Conservation (phyloP, 2,329 filamentous ascomycete genomes). For the Pseudogymnoascus sp. region DNA sequence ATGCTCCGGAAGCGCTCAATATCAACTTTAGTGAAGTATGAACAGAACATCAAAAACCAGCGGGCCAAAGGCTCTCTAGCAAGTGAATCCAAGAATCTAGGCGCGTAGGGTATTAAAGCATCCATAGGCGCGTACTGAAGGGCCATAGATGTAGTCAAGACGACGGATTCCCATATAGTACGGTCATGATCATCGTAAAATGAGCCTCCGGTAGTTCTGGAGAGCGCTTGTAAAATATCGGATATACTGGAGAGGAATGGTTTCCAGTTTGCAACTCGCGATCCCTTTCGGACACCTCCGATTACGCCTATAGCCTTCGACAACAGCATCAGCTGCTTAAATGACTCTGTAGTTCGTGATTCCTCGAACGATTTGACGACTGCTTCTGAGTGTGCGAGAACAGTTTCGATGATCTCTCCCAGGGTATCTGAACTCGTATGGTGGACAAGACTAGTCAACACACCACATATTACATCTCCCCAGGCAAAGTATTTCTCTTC, state of each 20-base stretch:
- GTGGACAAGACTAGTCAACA: conserved; percentile 75
- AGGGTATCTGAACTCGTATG: conserved; percentile 70
- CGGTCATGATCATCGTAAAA: conserved; percentile 28
- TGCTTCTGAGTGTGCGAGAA: conserved; percentile 42
- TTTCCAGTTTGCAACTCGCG: conserved; percentile 65
- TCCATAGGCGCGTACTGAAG: conserved; percentile 75
- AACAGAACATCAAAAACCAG: conserved; percentile 80
- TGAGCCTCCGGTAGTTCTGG: conserved; percentile 27
- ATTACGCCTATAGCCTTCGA: conserved; percentile 57
- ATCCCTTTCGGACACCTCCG: conserved; percentile 73
- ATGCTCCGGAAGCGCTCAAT: conserved; percentile 66
- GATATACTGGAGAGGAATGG: conserved; percentile 49
- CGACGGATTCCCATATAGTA: conserved; percentile 47
- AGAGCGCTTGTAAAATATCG: conserved; percentile 41
- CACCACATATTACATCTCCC: conserved; percentile 62
- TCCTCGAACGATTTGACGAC: conserved; percentile 32
- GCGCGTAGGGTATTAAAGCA: conserved; percentile 61
- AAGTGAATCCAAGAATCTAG: conserved; percentile 55
- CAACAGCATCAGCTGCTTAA: conserved; percentile 39
- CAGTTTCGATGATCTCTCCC: conserved; percentile 51
- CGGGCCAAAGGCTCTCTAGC: conserved; percentile 55
- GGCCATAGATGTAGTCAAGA: conserved; percentile 54
- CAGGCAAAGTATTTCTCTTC: conserved; percentile 44
- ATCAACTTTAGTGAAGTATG: conserved; percentile 67
- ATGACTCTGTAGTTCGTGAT: conserved; percentile 23